Percentiles rank a stretch among this genome's conserved stretches.
Conservation (phyloP, 306 rosid species). For the Castanopsis chinensis region DNA sequence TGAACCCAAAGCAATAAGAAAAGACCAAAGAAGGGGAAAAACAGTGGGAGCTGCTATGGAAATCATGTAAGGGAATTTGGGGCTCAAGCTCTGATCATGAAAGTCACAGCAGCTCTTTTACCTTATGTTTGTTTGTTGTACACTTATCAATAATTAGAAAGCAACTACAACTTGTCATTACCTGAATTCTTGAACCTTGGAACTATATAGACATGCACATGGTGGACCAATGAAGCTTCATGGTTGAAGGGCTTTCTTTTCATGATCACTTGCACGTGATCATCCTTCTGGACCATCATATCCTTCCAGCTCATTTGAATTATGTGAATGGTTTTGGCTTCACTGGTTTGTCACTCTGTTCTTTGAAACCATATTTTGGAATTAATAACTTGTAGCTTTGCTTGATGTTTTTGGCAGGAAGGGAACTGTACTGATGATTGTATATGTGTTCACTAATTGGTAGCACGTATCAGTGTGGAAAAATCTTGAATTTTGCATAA, state of each 20-base stretch:
- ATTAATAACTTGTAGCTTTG: neutral
- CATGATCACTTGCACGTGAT: neutral
- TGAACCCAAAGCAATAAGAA: neutral
- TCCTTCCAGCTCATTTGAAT: neutral
- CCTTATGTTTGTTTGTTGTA: neutral
- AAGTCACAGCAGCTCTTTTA: neutral
- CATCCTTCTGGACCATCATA: neutral
- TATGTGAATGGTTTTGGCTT: neutral
- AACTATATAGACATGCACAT: neutral
- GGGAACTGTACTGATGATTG: neutral
- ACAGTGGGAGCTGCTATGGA: neutral
- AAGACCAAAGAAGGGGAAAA: neutral
- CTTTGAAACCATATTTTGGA: no score
- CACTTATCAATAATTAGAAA: neutral
- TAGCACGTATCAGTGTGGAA: neutral
- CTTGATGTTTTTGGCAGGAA: neutral
- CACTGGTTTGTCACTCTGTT: neutral
- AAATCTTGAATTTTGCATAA: neutral
- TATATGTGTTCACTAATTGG: neutral
- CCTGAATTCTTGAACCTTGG: neutral
- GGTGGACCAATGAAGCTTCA: slow-evolving; percentile 7
- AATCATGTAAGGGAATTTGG: neutral
- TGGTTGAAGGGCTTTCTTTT: neutral
- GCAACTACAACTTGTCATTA: no score
- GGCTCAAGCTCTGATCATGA: neutral